Base-by-base conservation (phyloP, 306 rosid species). In the Trifolium subterraneum region DNA sequence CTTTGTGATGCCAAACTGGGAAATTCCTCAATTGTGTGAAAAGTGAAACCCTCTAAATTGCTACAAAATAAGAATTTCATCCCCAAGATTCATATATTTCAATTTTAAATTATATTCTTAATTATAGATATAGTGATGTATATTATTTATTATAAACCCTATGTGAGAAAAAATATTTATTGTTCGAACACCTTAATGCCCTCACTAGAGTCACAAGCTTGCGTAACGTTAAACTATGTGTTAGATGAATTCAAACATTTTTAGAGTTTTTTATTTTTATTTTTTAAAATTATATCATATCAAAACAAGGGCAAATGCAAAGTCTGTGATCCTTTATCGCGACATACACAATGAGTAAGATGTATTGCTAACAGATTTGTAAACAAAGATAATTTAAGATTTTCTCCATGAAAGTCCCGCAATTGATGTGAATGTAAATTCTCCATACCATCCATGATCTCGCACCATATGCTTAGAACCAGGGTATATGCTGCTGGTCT, bases 401-500 rank as follows among this genome's bases (percentile, higher is more conserved):
- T 61, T 78, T 51, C 25, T 50, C 63, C 33, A 31, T 12, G 5
- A 18, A 63, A 63, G 35, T 63, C 58, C 27, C 8, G 27, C 20
- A 52, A 10, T 36, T 25, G 47, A 27, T 41, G 20, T 31, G 50
- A 41, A 54, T 41, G 18, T 14, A 29, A 51, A 61, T 48, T 23
- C 71, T 41, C 27, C 52, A 22, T n/a, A 33, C 5, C 14, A 58
- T 25, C 71, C 47, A 70, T 63, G 33, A 15, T 62, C 60, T 54
- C 31, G 22, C 31, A 54, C 0, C 31, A 22, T 48, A 52, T 12
- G 22, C 75, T 10, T 13, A 79, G 52, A 65, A 55, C 10, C 4
- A 62, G n/a, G 73, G 10, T 33, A 10, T 36, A 61, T 61, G 50
- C 51, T 51, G 29, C 42, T 51, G 77, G 66, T 55, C 79, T 54